phyloP scores from a whole-genome alignment of 768 basidiomycete genomes.

The Mycena albidolilacea region DNA sequence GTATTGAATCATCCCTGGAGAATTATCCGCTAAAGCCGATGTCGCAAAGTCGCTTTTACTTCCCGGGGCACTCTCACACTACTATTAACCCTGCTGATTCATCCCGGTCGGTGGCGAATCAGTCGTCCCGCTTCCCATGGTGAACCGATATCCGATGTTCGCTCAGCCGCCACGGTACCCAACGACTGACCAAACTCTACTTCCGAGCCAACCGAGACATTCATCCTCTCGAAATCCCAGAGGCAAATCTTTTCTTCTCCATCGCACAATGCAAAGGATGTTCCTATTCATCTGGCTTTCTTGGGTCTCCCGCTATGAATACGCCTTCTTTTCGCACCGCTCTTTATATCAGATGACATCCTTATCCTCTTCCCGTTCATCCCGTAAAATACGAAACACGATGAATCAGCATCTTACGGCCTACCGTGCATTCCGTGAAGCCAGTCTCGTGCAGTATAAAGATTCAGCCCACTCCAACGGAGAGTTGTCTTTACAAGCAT shows the following conservation, averaged over 20 bases:
- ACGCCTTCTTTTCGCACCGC: conserved; percentile 3
- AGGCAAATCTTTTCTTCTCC: not conserved
- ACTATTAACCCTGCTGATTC: not conserved
- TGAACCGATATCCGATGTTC: not conserved
- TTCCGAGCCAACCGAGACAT: not conserved
- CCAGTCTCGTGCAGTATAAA: conserved; percentile 3
- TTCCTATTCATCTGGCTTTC: not conserved
- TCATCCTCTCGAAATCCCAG: not conserved
- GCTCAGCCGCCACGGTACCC: not conserved
- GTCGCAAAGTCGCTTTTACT: not conserved
- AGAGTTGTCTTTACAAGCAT: not conserved
- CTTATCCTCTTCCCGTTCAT: not conserved
- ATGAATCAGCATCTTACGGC: not conserved
- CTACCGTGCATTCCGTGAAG: not conserved
- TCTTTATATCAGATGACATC: not conserved
- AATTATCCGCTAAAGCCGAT: not conserved
- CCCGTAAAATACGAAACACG: conserved; percentile 1
- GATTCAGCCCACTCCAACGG: not conserved
- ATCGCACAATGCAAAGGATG: conserved; percentile 6
- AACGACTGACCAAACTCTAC: not conserved
- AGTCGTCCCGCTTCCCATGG: not conserved
- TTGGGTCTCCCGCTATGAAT: conserved; percentile 1
- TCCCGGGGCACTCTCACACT: not conserved
- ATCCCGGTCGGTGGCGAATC: not conserved
- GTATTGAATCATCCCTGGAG: not conserved